Evolutionary conservation across 2,329 filamentous ascomycete genomes (phyloP), one percentile per base, ranked within the genome.

Genomic region (Aspergillus amoenus): DNA sequence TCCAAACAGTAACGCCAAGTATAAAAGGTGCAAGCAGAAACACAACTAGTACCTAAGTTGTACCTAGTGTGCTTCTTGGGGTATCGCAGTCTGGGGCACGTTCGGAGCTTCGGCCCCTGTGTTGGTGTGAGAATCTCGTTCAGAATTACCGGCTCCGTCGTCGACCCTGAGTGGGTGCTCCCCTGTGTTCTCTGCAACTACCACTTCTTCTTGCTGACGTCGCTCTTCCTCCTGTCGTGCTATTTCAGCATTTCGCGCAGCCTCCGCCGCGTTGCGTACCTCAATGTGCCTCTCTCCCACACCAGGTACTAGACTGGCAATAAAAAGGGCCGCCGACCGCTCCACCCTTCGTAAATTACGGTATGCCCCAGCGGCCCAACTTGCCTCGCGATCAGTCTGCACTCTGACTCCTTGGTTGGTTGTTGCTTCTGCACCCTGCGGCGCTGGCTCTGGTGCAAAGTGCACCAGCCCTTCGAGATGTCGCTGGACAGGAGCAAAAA

Each of bases 281-380:
- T 79, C 75, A 13, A 87, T 81, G 67, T 85, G 82, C 7, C 82
- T 75, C 67, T 88, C 85, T 0, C 85, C 84, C 24, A 88, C 77
- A 0, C 85, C 85, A 1, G 85, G 85, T 67, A 85, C 81, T 49
- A 88, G 66, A 68, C 82, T 86, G 0, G 84, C 84, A 34, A 88
- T 68, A 58, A 88, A 85, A n/a, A 88, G 73, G n/a, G 83, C 82
- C 41, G 84, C 65, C 1, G 81, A 81, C 39, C 85, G 76, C 67
- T 87, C 84, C 0, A 78, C 68, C 2, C 78, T 76, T 43, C 81
- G 71, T 17, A 84, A 41, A 18, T 63, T 63, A 15, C 66, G 64
- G 55, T 68, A 66, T 4, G 68, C 13, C n/a, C 60, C 64, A 4
- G 54, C 58, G 24, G 44, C 44, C 34, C 61, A 18, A 5, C 21